Evolutionary conservation across 345 rosid genomes (phyloP).

Genomic region (Ricinus communis): DNA sequence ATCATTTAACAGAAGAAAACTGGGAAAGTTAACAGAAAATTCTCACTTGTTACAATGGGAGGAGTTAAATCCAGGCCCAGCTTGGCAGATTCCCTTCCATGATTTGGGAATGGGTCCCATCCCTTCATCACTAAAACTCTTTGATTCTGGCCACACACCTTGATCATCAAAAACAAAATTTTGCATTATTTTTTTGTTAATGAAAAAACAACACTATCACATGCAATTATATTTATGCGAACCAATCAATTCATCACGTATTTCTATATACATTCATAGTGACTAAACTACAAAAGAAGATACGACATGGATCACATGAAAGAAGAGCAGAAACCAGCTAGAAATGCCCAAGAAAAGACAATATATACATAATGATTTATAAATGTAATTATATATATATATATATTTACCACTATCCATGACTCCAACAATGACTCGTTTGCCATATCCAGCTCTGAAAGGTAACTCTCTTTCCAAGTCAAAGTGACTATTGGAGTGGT

Average conservation of each 20-base stretch:
- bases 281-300: slow-evolving; percentile 19
- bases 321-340: not conserved
- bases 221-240: not conserved
- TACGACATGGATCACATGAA: slow-evolving; percentile 28
- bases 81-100: slow-evolving; percentile 91
- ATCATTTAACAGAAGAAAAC: no score
- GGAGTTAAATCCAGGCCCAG: slow-evolving; percentile 57
- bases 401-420: slow-evolving; percentile 63
- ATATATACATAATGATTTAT: no score
- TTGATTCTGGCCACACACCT: slow-evolving; percentile 97
- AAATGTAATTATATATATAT: no score
- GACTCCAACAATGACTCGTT: slow-evolving; percentile 65
- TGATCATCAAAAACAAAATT: slow-evolving; percentile 17
- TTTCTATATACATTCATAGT: no score
- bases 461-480: slow-evolving; percentile 31
- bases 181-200: no score
- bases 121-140: slow-evolving; percentile 70
- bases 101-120: slow-evolving; percentile 79
- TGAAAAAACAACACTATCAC: slow-evolving; percentile 6
- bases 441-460: slow-evolving; percentile 57
- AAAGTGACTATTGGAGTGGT: not conserved
- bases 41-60: slow-evolving; percentile 76
- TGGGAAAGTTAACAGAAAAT: no score
- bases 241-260: not conserved
- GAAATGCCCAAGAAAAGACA: not conserved